Evolutionary conservation across 805 yeast species (phyloP).

Genomic region (Kluyveromyces siamensis): DNA sequence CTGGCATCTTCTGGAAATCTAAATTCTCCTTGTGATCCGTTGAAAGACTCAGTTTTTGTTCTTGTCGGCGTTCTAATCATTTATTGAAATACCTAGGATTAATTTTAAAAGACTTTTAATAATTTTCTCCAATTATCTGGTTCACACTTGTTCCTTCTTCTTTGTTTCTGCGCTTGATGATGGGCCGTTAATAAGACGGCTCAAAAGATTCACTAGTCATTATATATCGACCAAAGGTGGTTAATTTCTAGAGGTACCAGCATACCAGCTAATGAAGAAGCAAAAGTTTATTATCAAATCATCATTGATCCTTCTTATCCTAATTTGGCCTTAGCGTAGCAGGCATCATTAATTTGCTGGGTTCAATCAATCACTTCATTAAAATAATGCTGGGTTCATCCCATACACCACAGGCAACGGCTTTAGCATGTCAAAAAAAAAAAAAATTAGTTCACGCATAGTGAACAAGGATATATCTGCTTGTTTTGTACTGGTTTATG

Average conservation of each 20-base stretch:
- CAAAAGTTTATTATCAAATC: neutral
- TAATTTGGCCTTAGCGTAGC: neutral
- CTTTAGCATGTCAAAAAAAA: neutral
- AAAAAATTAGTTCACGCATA: neutral
- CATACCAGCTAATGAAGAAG: neutral
- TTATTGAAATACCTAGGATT: neutral
- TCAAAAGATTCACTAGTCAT: neutral
- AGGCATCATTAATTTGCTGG: neutral
- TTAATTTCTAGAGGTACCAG: neutral
- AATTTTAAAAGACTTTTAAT: no score
- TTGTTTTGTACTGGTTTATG: no score
- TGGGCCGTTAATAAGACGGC: neutral
- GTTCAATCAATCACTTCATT: neutral
- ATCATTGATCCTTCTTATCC: neutral
- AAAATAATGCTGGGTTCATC: neutral
- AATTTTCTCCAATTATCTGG: neutral
- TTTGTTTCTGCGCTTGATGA: neutral
- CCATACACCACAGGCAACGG: neutral
- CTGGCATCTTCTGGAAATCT: conserved; percentile 24
- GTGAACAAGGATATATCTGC: no score
- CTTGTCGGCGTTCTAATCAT: conserved; percentile 26
- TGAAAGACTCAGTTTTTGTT: conserved; percentile 31
- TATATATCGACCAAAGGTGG: neutral
- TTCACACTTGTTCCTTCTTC: neutral
- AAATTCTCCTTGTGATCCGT: conserved; percentile 33